Percentiles rank a stretch among this genome's conserved stretches.
These are phyloP conservation scores for Mollisia scopiformis DNA, from an alignment of 2,329 filamentous ascomycete species.

Conservation along the genomic window DNA sequence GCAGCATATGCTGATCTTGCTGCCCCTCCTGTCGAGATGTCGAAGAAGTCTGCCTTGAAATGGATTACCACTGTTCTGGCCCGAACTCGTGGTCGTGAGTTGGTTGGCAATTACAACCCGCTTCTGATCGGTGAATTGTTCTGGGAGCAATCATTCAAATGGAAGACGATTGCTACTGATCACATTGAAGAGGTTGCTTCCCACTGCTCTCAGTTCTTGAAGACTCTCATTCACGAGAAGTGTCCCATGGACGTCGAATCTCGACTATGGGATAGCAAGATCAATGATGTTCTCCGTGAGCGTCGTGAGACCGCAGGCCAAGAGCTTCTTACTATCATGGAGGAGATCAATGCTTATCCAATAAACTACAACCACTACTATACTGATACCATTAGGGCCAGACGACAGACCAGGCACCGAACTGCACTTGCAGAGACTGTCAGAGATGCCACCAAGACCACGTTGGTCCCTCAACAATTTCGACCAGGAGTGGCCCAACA, in stretches of 20 bases:
- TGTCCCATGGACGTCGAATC: constrained; percentile 25
- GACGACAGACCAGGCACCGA: constrained; percentile 17
- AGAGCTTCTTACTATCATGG: constrained; percentile 34
- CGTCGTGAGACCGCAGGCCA: constrained; percentile 18
- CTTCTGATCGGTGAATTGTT: constrained; percentile 44
- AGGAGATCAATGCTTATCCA: constrained; percentile 34
- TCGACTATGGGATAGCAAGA: constrained; percentile 18
- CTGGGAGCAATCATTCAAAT: constrained; percentile 41
- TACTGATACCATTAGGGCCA: constrained; percentile 35
- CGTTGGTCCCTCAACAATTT: too few species aligned
- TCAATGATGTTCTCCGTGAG: constrained; percentile 22
- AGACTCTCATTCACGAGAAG: constrained; percentile 21
- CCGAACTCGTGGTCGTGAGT: constrained; percentile 37
- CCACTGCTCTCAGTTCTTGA: constrained; percentile 26
- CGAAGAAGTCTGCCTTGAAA: too few species aligned
- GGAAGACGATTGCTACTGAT: constrained; percentile 35
- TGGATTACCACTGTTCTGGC: constrained; percentile 29
- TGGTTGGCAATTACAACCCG: constrained; percentile 44
- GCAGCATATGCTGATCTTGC: too few species aligned
- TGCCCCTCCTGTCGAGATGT: too few species aligned
- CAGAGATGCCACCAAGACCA: background rate
- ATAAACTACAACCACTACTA: constrained; percentile 44
- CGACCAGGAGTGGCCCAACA: too few species aligned
- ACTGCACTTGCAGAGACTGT: background rate
- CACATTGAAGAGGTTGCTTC: constrained; percentile 26